These are phyloP conservation scores for Mortierella sp. DNA, from an alignment of 371 early-diverging fungal genomes.

Conservation along the genomic window DNA sequence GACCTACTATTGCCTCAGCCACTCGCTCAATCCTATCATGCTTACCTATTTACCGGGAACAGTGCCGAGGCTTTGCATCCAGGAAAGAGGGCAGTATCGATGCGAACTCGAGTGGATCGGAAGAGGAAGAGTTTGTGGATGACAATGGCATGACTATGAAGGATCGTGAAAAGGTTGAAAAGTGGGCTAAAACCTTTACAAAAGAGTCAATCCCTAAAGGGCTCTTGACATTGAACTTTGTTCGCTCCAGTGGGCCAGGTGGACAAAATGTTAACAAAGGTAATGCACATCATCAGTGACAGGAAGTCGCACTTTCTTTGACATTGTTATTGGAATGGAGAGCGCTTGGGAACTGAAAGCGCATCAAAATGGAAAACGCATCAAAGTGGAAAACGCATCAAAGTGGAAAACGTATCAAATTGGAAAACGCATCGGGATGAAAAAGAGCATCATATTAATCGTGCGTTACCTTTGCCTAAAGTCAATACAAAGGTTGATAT, in stretches of 20 bases:
- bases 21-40: not conserved
- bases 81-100: slow-evolving; percentile 5
- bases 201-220: slow-evolving; percentile 56
- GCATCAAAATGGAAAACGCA: no score
- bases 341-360: no score
- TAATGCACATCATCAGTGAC: slow-evolving; percentile 9
- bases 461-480: slow-evolving; percentile 28
- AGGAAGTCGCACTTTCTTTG: not conserved
- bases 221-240: slow-evolving; percentile 60
- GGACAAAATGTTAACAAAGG: slow-evolving; percentile 96
- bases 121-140: slow-evolving; percentile 35
- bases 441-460: not conserved
- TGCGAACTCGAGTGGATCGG: slow-evolving; percentile 1
- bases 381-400: no score
- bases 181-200: slow-evolving; percentile 41
- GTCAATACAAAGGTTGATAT: slow-evolving; percentile 91
- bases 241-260: slow-evolving; percentile 85
- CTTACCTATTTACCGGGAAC: not conserved
- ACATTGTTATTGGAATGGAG: not conserved
- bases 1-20: not conserved
- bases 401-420: not conserved
- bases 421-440: no score
- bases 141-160: slow-evolving; percentile 53
- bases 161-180: slow-evolving; percentile 54
- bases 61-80: slow-evolving; percentile 23